Evolutionary conservation across 495 filamentous ascomycete species (phyloP).

Genomic region (Daldinia vernicosa): DNA sequence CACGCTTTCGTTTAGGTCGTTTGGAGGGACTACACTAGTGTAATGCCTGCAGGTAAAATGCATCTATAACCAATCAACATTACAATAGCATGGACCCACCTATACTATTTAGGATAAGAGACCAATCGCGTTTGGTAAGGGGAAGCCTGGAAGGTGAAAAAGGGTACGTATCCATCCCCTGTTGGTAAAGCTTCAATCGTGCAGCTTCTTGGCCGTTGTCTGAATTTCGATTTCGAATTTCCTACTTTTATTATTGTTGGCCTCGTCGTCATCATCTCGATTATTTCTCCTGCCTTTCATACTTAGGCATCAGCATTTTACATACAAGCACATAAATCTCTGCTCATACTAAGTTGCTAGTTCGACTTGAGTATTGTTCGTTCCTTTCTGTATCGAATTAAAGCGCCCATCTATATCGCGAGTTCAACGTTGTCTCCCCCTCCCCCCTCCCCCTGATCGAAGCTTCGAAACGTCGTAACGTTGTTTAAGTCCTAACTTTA

Average conservation of each 20-base stretch:
- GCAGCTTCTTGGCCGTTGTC: slow-evolving; percentile 31
- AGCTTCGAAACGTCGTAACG: slow-evolving; percentile 21
- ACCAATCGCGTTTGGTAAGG: neutral
- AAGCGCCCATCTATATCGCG: slow-evolving; percentile 5
- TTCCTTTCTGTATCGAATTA: slow-evolving; percentile 10
- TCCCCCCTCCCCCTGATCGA: slow-evolving; percentile 29
- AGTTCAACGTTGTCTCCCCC: neutral
- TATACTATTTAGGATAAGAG: slow-evolving; percentile 18
- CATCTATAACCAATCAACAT: slow-evolving; percentile 24
- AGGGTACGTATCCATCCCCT: slow-evolving; percentile 5
- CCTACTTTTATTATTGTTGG: neutral
- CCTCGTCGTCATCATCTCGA: slow-evolving; percentile 27
- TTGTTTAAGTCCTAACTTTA: slow-evolving; percentile 3
- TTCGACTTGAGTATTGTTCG: neutral
- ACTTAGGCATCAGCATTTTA: slow-evolving; percentile 34
- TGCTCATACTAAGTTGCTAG: slow-evolving; percentile 1
- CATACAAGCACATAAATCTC: slow-evolving; percentile 19
- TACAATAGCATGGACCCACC: slow-evolving; percentile 9
- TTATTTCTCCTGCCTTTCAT: slow-evolving; percentile 10
- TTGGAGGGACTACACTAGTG: neutral
- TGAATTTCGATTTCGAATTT: slow-evolving; percentile 34
- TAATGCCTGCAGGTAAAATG: slow-evolving; percentile 5
- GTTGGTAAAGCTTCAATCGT: slow-evolving; percentile 5
- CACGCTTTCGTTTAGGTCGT: no score
- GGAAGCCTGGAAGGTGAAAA: neutral